phyloP scores from a whole-genome alignment of 164 flowering plant genomes.

The Saururus chinensis region DNA sequence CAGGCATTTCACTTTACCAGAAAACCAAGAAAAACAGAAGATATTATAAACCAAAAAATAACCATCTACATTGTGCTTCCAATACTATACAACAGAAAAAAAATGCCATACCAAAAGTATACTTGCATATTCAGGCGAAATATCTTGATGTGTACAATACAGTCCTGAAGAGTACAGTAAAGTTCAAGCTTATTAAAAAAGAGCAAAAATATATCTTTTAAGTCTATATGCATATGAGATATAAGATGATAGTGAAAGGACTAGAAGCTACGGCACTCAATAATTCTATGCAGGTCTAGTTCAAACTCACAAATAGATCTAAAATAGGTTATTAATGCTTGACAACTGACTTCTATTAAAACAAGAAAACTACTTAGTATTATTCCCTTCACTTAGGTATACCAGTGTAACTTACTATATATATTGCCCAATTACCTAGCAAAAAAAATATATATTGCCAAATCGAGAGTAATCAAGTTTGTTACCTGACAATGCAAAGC shows the following conservation, averaged over 20 bases:
- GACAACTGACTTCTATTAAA: no score
- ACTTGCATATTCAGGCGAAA: constrained; percentile 94
- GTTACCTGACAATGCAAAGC: constrained; percentile 91
- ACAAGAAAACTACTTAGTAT: no score
- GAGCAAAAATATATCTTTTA: neutral
- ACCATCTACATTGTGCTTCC: no score
- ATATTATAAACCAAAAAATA: no score
- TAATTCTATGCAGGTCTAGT: no score
- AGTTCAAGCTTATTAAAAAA: neutral
- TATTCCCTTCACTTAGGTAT: no score
- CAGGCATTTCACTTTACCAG: no score
- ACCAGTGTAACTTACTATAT: neutral
- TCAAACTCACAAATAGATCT: no score
- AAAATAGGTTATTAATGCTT: no score
- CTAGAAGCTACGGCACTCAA: no score
- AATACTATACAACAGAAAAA: neutral
- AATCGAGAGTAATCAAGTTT: neutral
- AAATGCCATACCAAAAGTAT: constrained; percentile 68
- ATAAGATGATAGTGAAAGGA: neutral
- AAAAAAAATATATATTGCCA: neutral
- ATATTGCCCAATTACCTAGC: neutral
- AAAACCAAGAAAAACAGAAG: no score
- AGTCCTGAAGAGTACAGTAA: constrained; percentile 42
- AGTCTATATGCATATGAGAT: neutral
- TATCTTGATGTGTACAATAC: constrained; percentile 97